Base-by-base conservation (phyloP, 164 flowering plant species). In the Magnolia kwangsiensis region DNA sequence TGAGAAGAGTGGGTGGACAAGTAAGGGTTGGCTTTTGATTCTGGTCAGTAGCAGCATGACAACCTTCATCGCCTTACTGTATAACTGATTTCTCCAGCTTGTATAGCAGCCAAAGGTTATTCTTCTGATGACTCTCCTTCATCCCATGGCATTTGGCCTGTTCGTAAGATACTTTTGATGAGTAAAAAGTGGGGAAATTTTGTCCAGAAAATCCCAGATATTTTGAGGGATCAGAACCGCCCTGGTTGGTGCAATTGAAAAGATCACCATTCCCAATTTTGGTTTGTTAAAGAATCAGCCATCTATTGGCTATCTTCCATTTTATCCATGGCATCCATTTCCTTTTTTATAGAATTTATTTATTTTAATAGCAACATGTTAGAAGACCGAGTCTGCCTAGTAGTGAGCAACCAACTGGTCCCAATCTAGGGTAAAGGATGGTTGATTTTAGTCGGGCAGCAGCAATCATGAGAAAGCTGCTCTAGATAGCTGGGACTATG, bases 1-100 rank as follows among this genome's bases (percentile, higher is more conserved):
- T 9, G 78, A 78, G 16, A 81, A 79, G 64, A 74, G 51, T 37
- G 37, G 76, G 74, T 74, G 73, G 55, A 78, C 87, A n/a, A 85
- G 82, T 76, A 81, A 85, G 71, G 90, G 92, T 65, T 93, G 96
- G 93, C 69, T 85, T 71, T 77, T 88, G 76, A 81, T 91, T 49
- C 81, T 91, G 74, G 69, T 85, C 20, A 87, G 88, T 84, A 85
- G 92, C 79, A 75, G 87, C 45, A 76, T 90, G 74, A 85, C 84
- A 59, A 73, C 87, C 37, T 76, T 87, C 78, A 82, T 89, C n/a
- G 73, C 86, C 69, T 83, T 91, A 49, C 72, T 88, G 61, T 85
- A 85, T 63, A 76, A 80, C 67, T 84, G 61, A 75, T 27, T 64
- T n/a, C 27, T 31, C 51, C 51, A 27, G 49, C 70, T 67, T 67